phyloP scores from a whole-genome alignment of 1,284 basidiomycete species.

The Exobasidium cylindrosporum region DNA sequence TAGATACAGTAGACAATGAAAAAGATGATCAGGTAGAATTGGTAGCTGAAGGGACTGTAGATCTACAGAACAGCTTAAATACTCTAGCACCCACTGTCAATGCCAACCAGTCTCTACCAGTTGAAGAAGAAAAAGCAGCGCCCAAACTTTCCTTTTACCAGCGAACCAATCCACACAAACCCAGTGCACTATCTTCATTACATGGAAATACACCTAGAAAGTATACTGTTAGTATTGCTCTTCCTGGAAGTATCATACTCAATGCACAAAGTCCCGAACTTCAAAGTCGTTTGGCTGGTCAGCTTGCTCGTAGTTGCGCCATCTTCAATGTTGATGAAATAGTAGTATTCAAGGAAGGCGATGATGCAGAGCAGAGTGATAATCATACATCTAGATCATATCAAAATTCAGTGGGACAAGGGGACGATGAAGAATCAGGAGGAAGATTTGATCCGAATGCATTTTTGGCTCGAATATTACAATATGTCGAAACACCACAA shows the following conservation, averaged over 20 bases:
- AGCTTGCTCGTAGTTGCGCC: constrained; percentile 52
- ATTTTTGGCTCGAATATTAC: constrained; percentile 47
- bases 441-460: constrained; percentile 37
- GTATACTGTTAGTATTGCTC: constrained; percentile 48
- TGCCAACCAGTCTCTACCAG: neutral
- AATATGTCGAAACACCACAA: constrained; percentile 56
- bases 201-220: constrained; percentile 16
- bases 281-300: constrained; percentile 46
- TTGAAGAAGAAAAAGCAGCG: neutral
- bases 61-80: too few relatives aligned
- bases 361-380: constrained; percentile 20
- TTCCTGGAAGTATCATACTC: constrained; percentile 50
- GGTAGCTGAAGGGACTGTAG: too few relatives aligned
- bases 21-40: too few relatives aligned
- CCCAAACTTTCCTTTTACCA: constrained; percentile 5
- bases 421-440: constrained; percentile 8
- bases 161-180: constrained; percentile 13
- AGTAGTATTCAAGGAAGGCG: constrained; percentile 44
- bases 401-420: constrained; percentile 7
- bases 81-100: neutral
- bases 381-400: constrained; percentile 17
- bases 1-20: neutral
- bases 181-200: constrained; percentile 1
- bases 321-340: constrained; percentile 56
- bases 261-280: constrained; percentile 54